Evolutionary conservation across 495 filamentous ascomycete species (phyloP).

Genomic region (Staphylotrichum tortipilum): DNA sequence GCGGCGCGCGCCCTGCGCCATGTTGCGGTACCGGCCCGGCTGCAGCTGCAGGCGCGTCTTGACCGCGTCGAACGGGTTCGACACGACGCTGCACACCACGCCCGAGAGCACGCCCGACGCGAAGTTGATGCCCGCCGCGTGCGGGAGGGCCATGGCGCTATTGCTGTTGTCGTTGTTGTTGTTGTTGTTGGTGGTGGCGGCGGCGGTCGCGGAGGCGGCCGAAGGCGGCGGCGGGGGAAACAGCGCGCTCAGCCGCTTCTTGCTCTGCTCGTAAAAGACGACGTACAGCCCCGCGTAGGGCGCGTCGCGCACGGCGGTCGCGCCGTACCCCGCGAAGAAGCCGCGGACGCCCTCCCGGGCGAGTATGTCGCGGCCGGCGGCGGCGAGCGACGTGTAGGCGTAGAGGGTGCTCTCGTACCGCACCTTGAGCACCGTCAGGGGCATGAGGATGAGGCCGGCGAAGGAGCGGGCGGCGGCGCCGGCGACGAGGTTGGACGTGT

Average conservation of each 20-base stretch:
- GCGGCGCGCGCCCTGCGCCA: conserved; percentile 60
- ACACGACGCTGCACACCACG: conserved; percentile 66
- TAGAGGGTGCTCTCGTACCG: conserved; percentile 85
- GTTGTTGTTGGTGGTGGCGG: no score
- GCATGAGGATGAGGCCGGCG: conserved; percentile 90
- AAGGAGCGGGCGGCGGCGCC: conserved; percentile 76
- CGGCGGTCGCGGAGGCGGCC: no score
- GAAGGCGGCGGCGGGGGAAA: conserved; percentile 13
- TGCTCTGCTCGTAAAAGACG: conserved; percentile 85
- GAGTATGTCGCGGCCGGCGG: conserved; percentile 67
- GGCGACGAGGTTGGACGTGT: conserved; percentile 74
- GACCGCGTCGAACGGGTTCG: conserved; percentile 93
- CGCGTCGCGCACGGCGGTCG: conserved; percentile 86
- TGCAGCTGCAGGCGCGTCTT: conserved; percentile 93
- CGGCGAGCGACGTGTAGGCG: conserved; percentile 65
- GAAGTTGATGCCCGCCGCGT: conserved; percentile 75
- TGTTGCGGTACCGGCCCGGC: conserved; percentile 75
- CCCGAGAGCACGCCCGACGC: conserved; percentile 66
- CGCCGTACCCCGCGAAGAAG: conserved; percentile 89
- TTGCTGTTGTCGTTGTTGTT: background rate
- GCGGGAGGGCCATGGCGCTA: conserved; percentile 20
- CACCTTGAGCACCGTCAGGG: conserved; percentile 93
- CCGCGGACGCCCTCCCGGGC: conserved; percentile 66
- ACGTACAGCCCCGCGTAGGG: conserved; percentile 95
- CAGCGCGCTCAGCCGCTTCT: conserved; percentile 50